Conservation (phyloP, 306 rosid species). For the Gillenia trifoliata region DNA sequence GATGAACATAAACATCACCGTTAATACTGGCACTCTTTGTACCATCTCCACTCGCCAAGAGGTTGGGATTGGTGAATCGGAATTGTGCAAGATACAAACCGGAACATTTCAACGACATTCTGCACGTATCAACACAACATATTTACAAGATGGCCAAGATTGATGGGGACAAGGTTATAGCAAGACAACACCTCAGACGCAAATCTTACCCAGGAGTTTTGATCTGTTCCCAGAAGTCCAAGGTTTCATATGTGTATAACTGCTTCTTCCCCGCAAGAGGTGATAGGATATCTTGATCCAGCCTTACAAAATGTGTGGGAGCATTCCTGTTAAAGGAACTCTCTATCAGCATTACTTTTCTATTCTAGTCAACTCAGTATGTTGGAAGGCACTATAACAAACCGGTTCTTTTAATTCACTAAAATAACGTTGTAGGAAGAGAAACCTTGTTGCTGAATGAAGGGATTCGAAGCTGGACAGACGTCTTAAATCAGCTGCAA, state of each 20-base stretch:
- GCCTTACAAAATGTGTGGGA: conserved; percentile 68
- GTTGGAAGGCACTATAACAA: background rate
- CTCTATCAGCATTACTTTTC: background rate
- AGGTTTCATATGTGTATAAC: conserved; percentile 73
- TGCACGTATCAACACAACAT: conserved; percentile 34
- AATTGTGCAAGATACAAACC: conserved; percentile 81
- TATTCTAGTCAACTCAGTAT: background rate
- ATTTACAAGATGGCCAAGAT: conserved; percentile 4
- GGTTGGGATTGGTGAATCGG: conserved; percentile 60
- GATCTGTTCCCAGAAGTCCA: conserved; percentile 95
- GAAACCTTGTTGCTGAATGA: conserved; percentile 75
- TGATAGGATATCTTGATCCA: conserved; percentile 96
- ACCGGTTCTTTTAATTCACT: too few relatives aligned
- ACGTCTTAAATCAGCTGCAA: conserved; percentile 85
- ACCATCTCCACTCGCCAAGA: conserved; percentile 75
- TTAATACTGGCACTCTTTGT: conserved; percentile 50
- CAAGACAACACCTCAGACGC: conserved; percentile 2
- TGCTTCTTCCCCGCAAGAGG: conserved; percentile 97
- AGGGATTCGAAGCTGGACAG: conserved; percentile 92
- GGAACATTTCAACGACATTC: conserved; percentile 94
- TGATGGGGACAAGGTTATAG: conserved; percentile 5
- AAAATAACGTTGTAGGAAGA: background rate
- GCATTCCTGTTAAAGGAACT: conserved; percentile 46
- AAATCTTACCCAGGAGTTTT: conserved; percentile 83
- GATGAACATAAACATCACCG: conserved; percentile 91